phyloP scores from a whole-genome alignment of 2,329 filamentous ascomycete genomes.

The Ceratocystiopsis brevicomis region DNA sequence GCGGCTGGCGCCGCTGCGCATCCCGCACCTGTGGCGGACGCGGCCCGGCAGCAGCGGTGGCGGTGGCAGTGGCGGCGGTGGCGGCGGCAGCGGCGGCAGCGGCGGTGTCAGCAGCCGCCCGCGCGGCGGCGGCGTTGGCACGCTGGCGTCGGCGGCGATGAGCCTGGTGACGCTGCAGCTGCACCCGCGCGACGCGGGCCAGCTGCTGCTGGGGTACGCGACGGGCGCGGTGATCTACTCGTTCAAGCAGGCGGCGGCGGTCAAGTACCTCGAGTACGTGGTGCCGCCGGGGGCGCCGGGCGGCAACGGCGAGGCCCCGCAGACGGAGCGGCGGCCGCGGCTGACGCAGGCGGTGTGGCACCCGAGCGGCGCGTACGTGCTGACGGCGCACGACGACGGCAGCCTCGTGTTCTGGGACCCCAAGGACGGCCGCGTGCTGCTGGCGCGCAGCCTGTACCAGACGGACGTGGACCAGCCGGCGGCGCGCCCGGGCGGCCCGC shows the following conservation, averaged over 20 bases:
- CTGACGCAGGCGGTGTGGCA: conserved; percentile 83
- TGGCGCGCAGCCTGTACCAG: conserved; percentile 64
- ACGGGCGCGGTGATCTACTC: conserved; percentile 80
- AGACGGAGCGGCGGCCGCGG: conserved; percentile 47
- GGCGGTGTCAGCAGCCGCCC: no score
- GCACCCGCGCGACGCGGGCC: conserved; percentile 83
- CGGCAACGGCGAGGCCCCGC: conserved; percentile 46
- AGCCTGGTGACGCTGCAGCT: conserved; percentile 61
- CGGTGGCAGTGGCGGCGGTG: no score
- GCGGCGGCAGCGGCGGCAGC: conserved; percentile 19
- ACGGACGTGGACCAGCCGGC: conserved; percentile 53
- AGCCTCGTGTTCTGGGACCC: conserved; percentile 89
- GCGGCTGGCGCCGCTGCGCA: conserved; percentile 51
- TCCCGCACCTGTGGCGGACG: conserved; percentile 75
- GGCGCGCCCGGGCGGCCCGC: conserved; percentile 22
- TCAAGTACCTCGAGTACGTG: conserved; percentile 68
- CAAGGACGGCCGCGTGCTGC: conserved; percentile 67
- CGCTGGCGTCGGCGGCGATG: conserved; percentile 12
- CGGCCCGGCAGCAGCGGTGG: conserved; percentile 23
- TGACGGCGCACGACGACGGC: conserved; percentile 77
- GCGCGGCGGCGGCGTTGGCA: not conserved
- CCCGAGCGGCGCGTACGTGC: conserved; percentile 74
- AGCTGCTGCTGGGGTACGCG: conserved; percentile 75
- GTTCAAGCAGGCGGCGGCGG: conserved; percentile 72
- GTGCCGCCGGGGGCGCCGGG: conserved; percentile 68